Base-by-base conservation (phyloP, 371 early-diverging fungal species). In the Actinomortierella ambigua region DNA sequence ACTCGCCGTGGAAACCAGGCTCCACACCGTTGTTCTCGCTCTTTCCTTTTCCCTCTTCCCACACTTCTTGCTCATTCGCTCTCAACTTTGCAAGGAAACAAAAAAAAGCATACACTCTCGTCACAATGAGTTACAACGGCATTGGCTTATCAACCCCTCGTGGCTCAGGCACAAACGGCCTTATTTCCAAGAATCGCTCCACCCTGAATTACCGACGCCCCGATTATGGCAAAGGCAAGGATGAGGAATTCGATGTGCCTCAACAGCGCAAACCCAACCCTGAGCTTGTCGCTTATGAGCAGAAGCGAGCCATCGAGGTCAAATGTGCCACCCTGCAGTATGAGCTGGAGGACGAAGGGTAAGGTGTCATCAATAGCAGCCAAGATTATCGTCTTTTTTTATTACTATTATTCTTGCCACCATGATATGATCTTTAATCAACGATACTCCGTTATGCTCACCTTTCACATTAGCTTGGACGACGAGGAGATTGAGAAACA, bases 151-250 rank as follows among this genome's bases (percentile, higher is more conserved):
- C 82, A 27, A 97, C 97, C 2, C 88, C 96, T 23, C 87, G 98
- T 62, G 98, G 98, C 27, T 93, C 92, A 55, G 98, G 98, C 28
- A 89, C 89, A n/a, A 98, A 96, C 75, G 98, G 98, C 49, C 95
- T 95, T 70, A 93, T 98, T 11, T 90, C 92, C 48, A 89, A 92
- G 42, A 98, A 96, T 80, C 78, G 93, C 44, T 93, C 96, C 4
- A 70, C 81, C 50, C 76, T 97, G 29, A 78, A 76, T 67, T 83
- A 88, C 14, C 80, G 82, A 3, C 77, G 69, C 46, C 34, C 75
- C 55, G 67, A 60, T 50, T 59, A 78, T 11, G 34, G 34, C 39
- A 63, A 71, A 15, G 63, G 60, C 15, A 64, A 78, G 11, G 82
- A 85, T 53, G 64, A 70, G 8, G 78, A 80, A 42, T 66, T 71